These are phyloP conservation scores for Trypethelium eluteriae DNA, from an alignment of 495 filamentous ascomycete species.

Conservation along the genomic window DNA sequence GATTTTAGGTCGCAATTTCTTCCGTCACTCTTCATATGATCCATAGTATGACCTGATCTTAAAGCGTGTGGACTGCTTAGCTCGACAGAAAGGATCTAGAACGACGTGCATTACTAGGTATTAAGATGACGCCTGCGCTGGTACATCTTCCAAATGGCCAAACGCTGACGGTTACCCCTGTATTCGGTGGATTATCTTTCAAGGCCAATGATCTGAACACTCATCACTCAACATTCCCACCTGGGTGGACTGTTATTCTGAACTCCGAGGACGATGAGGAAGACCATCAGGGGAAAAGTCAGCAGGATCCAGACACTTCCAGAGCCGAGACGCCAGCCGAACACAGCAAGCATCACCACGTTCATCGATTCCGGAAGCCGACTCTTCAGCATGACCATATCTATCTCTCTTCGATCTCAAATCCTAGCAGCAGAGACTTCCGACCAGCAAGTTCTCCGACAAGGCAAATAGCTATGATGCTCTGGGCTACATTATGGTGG, in stretches of 20 bases:
- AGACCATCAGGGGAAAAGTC: slow-evolving; percentile 20
- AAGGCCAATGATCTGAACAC: slow-evolving; percentile 65
- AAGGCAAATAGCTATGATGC: slow-evolving; percentile 86
- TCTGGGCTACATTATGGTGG: slow-evolving; percentile 92
- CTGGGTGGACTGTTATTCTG: slow-evolving; percentile 82
- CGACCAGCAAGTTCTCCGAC: slow-evolving; percentile 71
- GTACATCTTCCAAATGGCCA: slow-evolving; percentile 80
- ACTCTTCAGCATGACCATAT: slow-evolving; percentile 71
- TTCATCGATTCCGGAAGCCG: slow-evolving; percentile 61
- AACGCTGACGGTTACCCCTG: slow-evolving; percentile 66
- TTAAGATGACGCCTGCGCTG: slow-evolving; percentile 35
- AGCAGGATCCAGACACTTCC: slow-evolving; percentile 18
- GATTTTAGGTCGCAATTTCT: too few species aligned
- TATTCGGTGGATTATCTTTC: slow-evolving; percentile 85
- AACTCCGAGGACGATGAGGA: slow-evolving; percentile 56
- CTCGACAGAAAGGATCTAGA: too few species aligned
- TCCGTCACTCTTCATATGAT: too few species aligned
- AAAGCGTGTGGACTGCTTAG: too few species aligned
- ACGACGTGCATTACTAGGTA: neutral
- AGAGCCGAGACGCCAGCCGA: slow-evolving; percentile 9
- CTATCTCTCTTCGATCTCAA: slow-evolving; percentile 86
- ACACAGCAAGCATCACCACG: slow-evolving; percentile 32
- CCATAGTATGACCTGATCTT: too few species aligned
- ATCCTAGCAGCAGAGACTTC: slow-evolving; percentile 69
- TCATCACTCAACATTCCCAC: slow-evolving; percentile 63